These are phyloP conservation scores for Brassica juncea DNA, from an alignment of 345 rosid genomes.

Conservation along the genomic window DNA sequence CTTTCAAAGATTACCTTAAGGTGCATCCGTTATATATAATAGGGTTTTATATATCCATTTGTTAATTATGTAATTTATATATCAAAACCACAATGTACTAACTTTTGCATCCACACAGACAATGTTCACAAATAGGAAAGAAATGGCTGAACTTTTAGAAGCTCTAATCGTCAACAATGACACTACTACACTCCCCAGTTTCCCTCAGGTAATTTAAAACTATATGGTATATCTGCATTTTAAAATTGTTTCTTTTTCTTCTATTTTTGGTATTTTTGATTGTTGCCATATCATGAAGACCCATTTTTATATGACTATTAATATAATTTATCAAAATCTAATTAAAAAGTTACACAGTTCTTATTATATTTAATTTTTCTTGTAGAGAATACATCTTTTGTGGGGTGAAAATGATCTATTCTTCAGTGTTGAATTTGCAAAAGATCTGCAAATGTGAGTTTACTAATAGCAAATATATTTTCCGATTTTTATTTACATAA, in stretches of 20 bases:
- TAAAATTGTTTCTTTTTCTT: no score
- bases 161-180: slow-evolving; percentile 60
- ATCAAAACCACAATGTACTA: neutral
- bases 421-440: slow-evolving; percentile 61
- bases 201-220: slow-evolving; percentile 50
- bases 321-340: neutral
- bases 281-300: neutral
- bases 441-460: slow-evolving; percentile 68
- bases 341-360: neutral
- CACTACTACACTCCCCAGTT: slow-evolving; percentile 51
- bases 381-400: slow-evolving; percentile 74
- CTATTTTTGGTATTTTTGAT: neutral
- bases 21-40: slow-evolving; percentile 36
- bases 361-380: neutral
- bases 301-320: neutral
- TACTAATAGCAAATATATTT: neutral
- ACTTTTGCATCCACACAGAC: slow-evolving; percentile 35
- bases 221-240: neutral
- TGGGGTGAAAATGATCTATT: slow-evolving; percentile 78
- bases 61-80: neutral
- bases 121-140: slow-evolving; percentile 73
- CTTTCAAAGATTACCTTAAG: slow-evolving; percentile 73
- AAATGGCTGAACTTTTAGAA: slow-evolving; percentile 71
- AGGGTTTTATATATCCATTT: slow-evolving; percentile 21
- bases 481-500: neutral